Evolutionary conservation across 768 basidiomycete genomes (phyloP), one percentile per base, ranked within the genome.

Genomic region (Gloeopeniophorella convolvens): DNA sequence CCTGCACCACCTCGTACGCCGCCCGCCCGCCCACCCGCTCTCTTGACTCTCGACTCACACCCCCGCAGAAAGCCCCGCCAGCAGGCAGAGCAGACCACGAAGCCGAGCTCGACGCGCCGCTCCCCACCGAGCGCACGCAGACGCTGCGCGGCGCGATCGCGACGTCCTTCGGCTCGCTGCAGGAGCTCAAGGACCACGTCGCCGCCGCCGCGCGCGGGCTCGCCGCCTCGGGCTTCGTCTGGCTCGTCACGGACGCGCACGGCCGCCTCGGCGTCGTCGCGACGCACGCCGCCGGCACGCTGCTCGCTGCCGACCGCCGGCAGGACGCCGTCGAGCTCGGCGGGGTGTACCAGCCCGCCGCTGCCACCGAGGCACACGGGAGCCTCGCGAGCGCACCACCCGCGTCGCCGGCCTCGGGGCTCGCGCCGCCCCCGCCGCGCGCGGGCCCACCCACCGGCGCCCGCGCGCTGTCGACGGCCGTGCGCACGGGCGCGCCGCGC

Each of bases 271-370:
- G 80, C 21, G 75, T 94, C 54, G 66, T 92, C 42, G 87, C 90
- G 13, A 95, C 94, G 0, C 89, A 91, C 61, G 93, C 89, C 5
- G 76, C 89, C 0, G 91, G 90, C 15, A 95, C 95, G 1, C 72
- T 96, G 18, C 82, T 98, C 59, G 75, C 94, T 54, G 42, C 59
- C 21, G 56, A 63, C 2, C 59, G 56, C n/a, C 35, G 51, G n/a
- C 59, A 59, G n/a, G 41, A 51, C n/a, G 43, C 47, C 26, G 16
- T 26, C 1, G 37, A 51, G 15, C 23, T 51, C 13, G 56, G 54
- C 2, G 48, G 54, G 11, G 3, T 40, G 16, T 55, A 55, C 31
- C 35, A 32, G 30, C 30, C 56, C 46, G 45, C 51, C 36, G 30
- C 26, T 18, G 23, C 21, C 27, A 8, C 39, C 2, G 12, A 44